Base-by-base conservation (phyloP, 169 alveolate species). In the Ichthyophthirius multifiliis region DNA sequence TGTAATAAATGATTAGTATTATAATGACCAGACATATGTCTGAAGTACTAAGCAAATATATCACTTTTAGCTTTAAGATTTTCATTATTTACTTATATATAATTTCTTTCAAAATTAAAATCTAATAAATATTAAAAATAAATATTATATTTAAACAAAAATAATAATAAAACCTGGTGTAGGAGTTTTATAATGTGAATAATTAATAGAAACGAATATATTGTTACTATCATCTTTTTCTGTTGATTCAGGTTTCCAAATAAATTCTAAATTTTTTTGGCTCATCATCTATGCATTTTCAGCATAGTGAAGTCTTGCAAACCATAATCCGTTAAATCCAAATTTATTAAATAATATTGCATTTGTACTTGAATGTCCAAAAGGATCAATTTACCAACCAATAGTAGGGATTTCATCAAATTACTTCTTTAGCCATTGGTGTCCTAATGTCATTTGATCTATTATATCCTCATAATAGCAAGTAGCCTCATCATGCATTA, bases 341-440 rank as follows among this genome's bases (percentile, higher is more conserved):
- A 92, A 84, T 75, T 90, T 75, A 30, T 86, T 65, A 32, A 86
- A 83, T 41, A 92, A 27, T 39, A 83, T 75, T 4, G 95, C 95
- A 63, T 86, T 90, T 5, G 88, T 41, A 1, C 83, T 64, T 39
- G 93, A 84, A 82, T 94, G 95, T 0, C 98, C 98, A 84, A 96
- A 96, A 18, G 97, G 97, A 75, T 96, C 98, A 31, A 96, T 73
- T 80, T 94, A 90, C 97, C 97, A 96, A 3, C 94, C 98, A 13
- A 94, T 85, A 20, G 76, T 85, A 35, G 95, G 96, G 20, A 30
- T 71, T 6, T 87, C 78, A 2, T 77, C 79, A 65, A 94, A 91
- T 30, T 82, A 79, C 16, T 84, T 90, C 34, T 47, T 5, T 18
- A 90, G 74, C 82, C 83, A 90, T 20, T 79, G 65, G 32, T 83